A percentile compares a stretch with the other conserved stretches of the same genome.
Conservation (phyloP, 306 rosid species). For the Sphenostylis stenocarpa region DNA sequence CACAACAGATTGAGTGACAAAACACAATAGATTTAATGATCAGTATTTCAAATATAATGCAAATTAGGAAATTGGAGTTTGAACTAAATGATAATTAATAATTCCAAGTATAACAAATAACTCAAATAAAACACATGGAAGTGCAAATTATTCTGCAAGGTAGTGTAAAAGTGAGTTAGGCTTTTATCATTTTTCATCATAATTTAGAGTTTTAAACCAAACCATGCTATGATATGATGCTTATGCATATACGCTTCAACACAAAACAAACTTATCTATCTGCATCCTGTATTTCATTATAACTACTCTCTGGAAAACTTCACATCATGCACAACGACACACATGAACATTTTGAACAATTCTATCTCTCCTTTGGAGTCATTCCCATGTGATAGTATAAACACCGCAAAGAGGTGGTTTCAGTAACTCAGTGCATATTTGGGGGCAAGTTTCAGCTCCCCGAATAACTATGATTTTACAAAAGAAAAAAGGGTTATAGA, state of each 20-base stretch:
- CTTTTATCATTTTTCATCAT: background rate
- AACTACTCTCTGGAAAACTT: background rate
- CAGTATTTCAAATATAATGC: conserved; percentile 8
- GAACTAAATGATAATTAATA: background rate
- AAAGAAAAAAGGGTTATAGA: too few relatives aligned
- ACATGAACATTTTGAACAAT: background rate
- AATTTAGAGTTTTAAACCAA: background rate
- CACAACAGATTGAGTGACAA: background rate
- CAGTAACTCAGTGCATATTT: background rate
- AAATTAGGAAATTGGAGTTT: background rate
- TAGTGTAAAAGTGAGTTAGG: background rate
- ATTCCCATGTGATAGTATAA: background rate
- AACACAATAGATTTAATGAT: background rate
- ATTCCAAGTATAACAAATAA: background rate
- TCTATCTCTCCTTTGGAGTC: background rate
- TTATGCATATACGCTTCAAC: background rate
- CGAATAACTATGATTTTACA: background rate
- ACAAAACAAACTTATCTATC: background rate
- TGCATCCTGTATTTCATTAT: background rate
- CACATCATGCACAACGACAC: background rate
- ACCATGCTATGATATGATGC: background rate
- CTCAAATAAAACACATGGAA: background rate
- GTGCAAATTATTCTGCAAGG: background rate
- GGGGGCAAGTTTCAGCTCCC: background rate
- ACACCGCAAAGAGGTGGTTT: background rate